Conservation (phyloP, 2,329 filamentous ascomycete genomes). For the Magnaporthiopsis incrustans region DNA sequence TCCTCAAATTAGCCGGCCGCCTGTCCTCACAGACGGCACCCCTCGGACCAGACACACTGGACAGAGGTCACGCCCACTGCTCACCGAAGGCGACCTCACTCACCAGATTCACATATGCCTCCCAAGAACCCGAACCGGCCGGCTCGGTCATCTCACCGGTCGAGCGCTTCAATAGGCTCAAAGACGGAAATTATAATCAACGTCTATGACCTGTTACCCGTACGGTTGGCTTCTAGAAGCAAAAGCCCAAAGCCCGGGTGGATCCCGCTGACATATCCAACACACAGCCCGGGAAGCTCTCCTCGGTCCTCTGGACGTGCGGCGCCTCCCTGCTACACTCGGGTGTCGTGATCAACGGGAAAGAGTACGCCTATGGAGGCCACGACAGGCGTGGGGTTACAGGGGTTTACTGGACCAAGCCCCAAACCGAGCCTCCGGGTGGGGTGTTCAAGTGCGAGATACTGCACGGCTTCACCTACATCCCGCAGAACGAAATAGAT, state of each 20-base stretch:
- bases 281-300: conserved; percentile 59
- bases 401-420: conserved; percentile 77
- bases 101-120: conserved; percentile 24
- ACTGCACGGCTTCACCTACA: conserved; percentile 71
- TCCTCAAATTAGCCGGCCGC: too few relatives aligned
- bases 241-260: neutral
- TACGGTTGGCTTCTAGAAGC: conserved; percentile 28
- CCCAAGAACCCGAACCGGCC: conserved; percentile 31
- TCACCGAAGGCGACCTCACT: neutral
- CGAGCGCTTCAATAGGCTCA: conserved; percentile 54
- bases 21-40: too few relatives aligned
- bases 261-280: conserved; percentile 8
- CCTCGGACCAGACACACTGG: too few relatives aligned
- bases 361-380: conserved; percentile 79
- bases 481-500: conserved; percentile 61
- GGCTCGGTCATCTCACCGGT: conserved; percentile 42
- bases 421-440: conserved; percentile 63
- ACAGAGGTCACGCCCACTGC: too few relatives aligned
- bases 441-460: conserved; percentile 69
- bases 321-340: conserved; percentile 75
- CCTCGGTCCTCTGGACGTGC: conserved; percentile 69
- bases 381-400: conserved; percentile 64
- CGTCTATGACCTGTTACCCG: conserved; percentile 69
- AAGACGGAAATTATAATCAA: conserved; percentile 70
- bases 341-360: conserved; percentile 71